Base-by-base conservation (phyloP, 305 asterid genomes). In the Fraxinus sp. region DNA sequence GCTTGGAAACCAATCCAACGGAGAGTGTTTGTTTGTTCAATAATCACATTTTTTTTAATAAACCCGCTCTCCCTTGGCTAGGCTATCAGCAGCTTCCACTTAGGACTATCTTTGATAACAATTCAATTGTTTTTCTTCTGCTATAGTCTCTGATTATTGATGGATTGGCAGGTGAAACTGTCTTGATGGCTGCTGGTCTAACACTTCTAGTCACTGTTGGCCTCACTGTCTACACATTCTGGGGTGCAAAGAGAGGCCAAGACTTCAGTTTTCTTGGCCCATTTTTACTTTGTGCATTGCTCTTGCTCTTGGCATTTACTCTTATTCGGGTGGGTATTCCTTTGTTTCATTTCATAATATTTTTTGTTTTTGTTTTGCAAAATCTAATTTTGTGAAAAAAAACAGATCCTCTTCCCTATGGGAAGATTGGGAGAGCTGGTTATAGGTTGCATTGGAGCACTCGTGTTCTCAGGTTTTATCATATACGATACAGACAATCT, bases 191-290 rank as follows among this genome's bases (percentile, higher is more conserved):
- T 59, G 93, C 97, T 28, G 92, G 90, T 26, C 87, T 91, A 0
- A 91, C 97, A 5, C 88, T 84, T 16, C 11, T 90, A 0, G 87
- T 91, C 39, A 86, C 90, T 0, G 76, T 87, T 26, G 85, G 80
- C 52, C 94, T 94, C 78, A 91, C 97, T 5, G 39, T 88, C 0
- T 94, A 90, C 84, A 94, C 98, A 41, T 94, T 94, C 78, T 57
- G 87, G 82, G 98, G 92, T 49, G 89, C 97, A 7, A 91, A 84
- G 28, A 87, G 88, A 74, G 95, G 97, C 80, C 82, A 79, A 0
- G 97, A 93, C 84, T 94, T 91, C 80, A 85, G 80, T 86, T 93
- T 94, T 68, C 36, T 94, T 52, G 91, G 83, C 5, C 98, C 98
- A 57, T 94, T 94, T 87, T 84, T 94, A 81, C 35, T 94, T 77